Conservation (phyloP, 202 grass and related monocot genomes). For the Dendrocalamus latiflorus region DNA sequence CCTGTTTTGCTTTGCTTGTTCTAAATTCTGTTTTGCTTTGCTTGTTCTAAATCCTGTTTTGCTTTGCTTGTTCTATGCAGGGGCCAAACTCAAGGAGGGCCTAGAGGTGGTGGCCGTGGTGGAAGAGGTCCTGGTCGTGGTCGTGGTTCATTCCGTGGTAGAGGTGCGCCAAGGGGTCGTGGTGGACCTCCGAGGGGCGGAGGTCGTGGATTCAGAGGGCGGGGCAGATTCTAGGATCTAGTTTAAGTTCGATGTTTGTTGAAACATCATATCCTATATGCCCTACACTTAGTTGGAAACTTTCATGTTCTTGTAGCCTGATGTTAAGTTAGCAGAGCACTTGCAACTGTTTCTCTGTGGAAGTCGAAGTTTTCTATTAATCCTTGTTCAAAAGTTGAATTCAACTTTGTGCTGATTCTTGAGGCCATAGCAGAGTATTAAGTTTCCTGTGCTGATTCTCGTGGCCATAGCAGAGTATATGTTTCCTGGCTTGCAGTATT, state of each 20-base stretch:
- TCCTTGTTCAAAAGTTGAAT: background rate
- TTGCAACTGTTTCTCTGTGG: slow-evolving; percentile 21
- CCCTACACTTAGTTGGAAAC: background rate
- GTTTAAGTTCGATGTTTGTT: slow-evolving; percentile 24
- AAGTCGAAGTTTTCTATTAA: background rate
- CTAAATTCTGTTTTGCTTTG: no score
- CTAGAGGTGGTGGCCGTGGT: slow-evolving; percentile 70
- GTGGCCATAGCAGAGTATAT: background rate
- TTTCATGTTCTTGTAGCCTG: slow-evolving; percentile 35
- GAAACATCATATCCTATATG: slow-evolving; percentile 11
- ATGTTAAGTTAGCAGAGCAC: slow-evolving; percentile 30
- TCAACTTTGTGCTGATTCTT: background rate
- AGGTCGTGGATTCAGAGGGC: slow-evolving; percentile 76
- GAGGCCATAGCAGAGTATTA: background rate
- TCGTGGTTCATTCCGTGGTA: slow-evolving; percentile 73
- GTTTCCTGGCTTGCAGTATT: background rate
- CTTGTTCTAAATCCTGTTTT: background rate
- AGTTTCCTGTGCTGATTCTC: background rate
- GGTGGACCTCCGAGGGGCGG: slow-evolving; percentile 69
- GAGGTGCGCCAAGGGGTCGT: slow-evolving; percentile 76
- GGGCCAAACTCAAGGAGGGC: slow-evolving; percentile 45
- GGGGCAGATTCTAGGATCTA: slow-evolving; percentile 69
- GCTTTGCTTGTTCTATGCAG: slow-evolving; percentile 26
- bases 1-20: no score
- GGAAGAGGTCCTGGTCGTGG: slow-evolving; percentile 40